Percentiles rank a stretch among this genome's conserved stretches.
Evolutionary conservation across 2,329 filamentous ascomycete genomes (phyloP).

Genomic region (Dothistroma septosporum): DNA sequence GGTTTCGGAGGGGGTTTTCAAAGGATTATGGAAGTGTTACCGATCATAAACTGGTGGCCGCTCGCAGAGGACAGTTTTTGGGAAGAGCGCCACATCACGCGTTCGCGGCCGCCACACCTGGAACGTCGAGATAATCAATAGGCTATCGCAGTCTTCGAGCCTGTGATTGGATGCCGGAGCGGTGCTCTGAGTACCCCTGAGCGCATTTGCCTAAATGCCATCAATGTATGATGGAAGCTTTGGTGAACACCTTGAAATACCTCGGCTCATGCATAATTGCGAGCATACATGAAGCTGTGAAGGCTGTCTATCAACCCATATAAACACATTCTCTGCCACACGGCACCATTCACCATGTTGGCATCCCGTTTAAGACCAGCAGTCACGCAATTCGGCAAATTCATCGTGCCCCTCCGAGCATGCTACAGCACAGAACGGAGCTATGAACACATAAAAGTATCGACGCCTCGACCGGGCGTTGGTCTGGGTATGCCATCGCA

Average conservation of each 20-base stretch:
- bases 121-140: background rate
- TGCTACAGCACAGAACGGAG: constrained; percentile 49
- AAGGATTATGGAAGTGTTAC: background rate
- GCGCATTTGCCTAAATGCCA: background rate
- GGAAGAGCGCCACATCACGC: background rate
- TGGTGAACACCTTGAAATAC: too few species aligned
- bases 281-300: background rate
- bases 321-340: background rate
- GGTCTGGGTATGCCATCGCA: constrained; percentile 64
- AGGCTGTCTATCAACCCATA: constrained; percentile 1
- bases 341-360: constrained; percentile 24
- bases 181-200: background rate
- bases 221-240: background rate
- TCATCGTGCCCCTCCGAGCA: constrained; percentile 54
- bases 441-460: constrained; percentile 81
- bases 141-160: background rate
- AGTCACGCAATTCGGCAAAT: constrained; percentile 56
- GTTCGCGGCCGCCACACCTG: background rate
- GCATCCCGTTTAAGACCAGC: constrained; percentile 51
- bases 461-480: constrained; percentile 81
- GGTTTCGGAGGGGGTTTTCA: background rate
- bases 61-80: background rate
- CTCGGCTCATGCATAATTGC: background rate
- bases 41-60: background rate
- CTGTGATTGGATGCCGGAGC: background rate